phyloP scores from a whole-genome alignment of 2,329 filamentous ascomycete genomes.

The Fusarium scirpi region DNA sequence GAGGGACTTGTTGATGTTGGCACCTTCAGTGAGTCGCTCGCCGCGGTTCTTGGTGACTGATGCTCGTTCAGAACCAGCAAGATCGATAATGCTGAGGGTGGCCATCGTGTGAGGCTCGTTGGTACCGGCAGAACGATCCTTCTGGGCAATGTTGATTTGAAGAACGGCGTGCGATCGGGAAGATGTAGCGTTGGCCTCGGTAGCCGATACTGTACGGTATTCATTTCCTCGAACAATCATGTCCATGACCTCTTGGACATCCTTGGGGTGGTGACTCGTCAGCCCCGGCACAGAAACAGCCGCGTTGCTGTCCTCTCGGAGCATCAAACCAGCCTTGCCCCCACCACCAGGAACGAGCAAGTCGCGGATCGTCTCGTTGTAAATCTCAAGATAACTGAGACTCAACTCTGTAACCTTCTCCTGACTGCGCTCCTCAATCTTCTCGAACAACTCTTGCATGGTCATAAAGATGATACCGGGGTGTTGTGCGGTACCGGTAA shows the following conservation, averaged over 20 bases:
- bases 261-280: conserved; percentile 89
- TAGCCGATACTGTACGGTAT: conserved; percentile 94
- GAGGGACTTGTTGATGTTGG: conserved; percentile 99
- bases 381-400: conserved; percentile 96
- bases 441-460: conserved; percentile 98
- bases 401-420: conserved; percentile 93
- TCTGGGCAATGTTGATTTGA: conserved; percentile 95
- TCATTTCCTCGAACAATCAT: conserved; percentile 98
- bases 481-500: conserved; percentile 89
- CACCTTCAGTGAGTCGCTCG: conserved; percentile 89
- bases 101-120: conserved; percentile 98
- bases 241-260: conserved; percentile 98
- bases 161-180: conserved; percentile 97
- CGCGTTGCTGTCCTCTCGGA: conserved; percentile 94
- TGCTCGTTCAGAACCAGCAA: conserved; percentile 94
- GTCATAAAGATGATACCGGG: conserved; percentile 98
- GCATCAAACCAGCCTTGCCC: conserved; percentile 86
- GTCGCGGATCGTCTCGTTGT: conserved; percentile 98
- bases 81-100: conserved; percentile 96
- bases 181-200: conserved; percentile 96
- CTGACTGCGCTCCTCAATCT: conserved; percentile 85
- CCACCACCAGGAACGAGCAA: conserved; percentile 82
- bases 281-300: conserved; percentile 91
- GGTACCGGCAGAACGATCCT: conserved; percentile 90
- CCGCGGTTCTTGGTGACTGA: conserved; percentile 97